phyloP scores from a whole-genome alignment of 805 yeast species.

The Lachancea nothofagi region DNA sequence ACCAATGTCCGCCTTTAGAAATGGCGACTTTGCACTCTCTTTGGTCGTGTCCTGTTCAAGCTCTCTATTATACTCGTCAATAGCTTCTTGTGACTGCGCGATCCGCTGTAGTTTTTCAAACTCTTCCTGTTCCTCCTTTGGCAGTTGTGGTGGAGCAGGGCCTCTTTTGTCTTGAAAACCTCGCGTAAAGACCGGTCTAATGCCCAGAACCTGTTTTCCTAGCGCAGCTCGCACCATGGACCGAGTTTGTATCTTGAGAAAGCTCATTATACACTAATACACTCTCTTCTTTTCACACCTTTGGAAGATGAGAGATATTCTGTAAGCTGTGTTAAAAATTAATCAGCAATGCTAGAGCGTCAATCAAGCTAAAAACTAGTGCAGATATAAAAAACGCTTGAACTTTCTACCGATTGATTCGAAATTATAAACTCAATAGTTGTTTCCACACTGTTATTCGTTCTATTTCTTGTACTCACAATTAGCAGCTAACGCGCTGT shows the following conservation, averaged over 20 bases:
- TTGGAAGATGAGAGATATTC: too few species aligned
- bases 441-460: too few species aligned
- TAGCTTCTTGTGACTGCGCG: conserved; percentile 74
- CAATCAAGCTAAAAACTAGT: too few species aligned
- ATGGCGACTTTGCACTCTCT: conserved; percentile 32
- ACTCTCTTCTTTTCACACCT: too few species aligned
- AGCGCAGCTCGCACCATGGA: not conserved
- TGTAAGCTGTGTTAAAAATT: too few species aligned
- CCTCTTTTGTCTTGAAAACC: conserved; percentile 11
- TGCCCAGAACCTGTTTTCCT: not conserved
- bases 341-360: too few species aligned
- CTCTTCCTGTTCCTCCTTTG: conserved; percentile 51
- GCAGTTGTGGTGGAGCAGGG: conserved; percentile 34
- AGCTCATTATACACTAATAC: not conserved
- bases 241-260: not conserved
- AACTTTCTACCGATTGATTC: too few species aligned
- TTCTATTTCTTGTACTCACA: too few species aligned
- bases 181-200: conserved; percentile 2
- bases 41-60: conserved; percentile 32
- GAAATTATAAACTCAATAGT: too few species aligned
- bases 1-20: conserved; percentile 51
- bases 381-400: too few species aligned
- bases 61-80: conserved; percentile 62
- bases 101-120: conserved; percentile 79
- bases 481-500: too few species aligned